Conservation (phyloP, 768 basidiomycete genomes). For the Suillus sp. region DNA sequence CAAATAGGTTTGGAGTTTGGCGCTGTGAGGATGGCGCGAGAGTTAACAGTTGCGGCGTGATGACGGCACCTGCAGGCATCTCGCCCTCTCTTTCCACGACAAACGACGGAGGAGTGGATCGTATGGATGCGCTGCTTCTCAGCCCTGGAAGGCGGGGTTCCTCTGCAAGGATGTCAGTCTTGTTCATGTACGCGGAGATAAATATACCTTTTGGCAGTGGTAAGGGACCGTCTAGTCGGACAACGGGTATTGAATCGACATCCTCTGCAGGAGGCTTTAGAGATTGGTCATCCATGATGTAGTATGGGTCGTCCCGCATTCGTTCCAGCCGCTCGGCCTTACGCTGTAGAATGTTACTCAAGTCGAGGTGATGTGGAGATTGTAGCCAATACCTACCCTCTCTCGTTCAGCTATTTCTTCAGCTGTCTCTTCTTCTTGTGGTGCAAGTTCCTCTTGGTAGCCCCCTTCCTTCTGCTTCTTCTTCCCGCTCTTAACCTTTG, state of each 20-base stretch:
- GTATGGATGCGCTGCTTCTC: slow-evolving; percentile 37
- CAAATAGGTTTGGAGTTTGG: slow-evolving; percentile 29
- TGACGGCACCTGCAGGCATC: slow-evolving; percentile 68
- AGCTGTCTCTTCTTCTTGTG: slow-evolving; percentile 51
- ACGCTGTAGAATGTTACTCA: slow-evolving; percentile 46
- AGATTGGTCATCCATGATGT: slow-evolving; percentile 69
- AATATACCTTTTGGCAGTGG: slow-evolving; percentile 36
- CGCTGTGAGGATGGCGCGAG: slow-evolving; percentile 32
- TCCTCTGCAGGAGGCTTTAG: slow-evolving; percentile 50
- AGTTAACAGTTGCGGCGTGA: slow-evolving; percentile 27
- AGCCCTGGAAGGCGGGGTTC: slow-evolving; percentile 49
- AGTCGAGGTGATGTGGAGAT: slow-evolving; percentile 12
- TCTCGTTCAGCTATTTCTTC: slow-evolving; percentile 65
- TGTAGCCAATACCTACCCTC: slow-evolving; percentile 48
- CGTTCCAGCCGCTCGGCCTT: slow-evolving; percentile 76
- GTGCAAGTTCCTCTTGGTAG: slow-evolving; percentile 33
- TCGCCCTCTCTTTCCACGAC: slow-evolving; percentile 80
- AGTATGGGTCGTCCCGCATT: slow-evolving; percentile 87
- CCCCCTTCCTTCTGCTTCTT: slow-evolving; percentile 45
- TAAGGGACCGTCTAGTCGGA: slow-evolving; percentile 74
- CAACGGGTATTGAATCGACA: slow-evolving; percentile 91
- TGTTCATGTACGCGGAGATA: not conserved
- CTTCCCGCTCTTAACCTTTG: slow-evolving; percentile 39
- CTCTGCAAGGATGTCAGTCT: slow-evolving; percentile 36
- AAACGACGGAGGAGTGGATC: slow-evolving; percentile 49